These are phyloP conservation scores for Monocercomonoides exilis DNA, from an alignment of 78 protist species.

Conservation along the genomic window DNA sequence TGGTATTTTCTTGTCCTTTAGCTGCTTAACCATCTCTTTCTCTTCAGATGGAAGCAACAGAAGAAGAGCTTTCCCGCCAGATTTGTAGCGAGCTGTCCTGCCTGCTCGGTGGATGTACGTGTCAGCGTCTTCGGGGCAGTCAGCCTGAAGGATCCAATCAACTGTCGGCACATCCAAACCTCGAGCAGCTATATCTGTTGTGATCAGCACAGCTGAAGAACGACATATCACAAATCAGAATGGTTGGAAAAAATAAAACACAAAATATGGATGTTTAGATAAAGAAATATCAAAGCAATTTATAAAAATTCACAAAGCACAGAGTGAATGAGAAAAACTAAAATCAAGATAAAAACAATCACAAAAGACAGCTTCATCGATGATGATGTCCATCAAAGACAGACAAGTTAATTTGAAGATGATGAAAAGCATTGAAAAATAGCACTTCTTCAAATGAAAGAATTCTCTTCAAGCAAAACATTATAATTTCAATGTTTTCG, in stretches of 20 bases:
- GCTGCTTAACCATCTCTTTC: not conserved
- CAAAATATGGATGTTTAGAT: no score
- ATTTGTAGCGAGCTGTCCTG: constrained; percentile 78
- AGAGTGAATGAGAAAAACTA: constrained; percentile 8
- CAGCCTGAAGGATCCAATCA: constrained; percentile 86
- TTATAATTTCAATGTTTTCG: no score
- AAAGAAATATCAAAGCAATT: no score
- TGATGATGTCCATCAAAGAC: no score
- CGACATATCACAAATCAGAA: not conserved
- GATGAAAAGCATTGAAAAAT: no score
- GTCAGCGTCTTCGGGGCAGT: constrained; percentile 81
- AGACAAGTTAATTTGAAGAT: no score
- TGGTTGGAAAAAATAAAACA: not conserved
- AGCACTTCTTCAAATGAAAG: no score
- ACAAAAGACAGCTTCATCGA: no score
- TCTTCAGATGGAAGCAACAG: constrained; percentile 41
- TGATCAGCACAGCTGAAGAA: constrained; percentile 66
- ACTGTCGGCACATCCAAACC: constrained; percentile 94
- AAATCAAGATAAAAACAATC: not conserved
- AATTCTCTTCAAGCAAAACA: no score
- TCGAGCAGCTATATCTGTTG: constrained; percentile 95
- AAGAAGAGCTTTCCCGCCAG: constrained; percentile 31
- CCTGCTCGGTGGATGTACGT: constrained; percentile 96
- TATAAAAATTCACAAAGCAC: no score
- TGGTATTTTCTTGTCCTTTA: not conserved